These are phyloP conservation scores for Arthroderma uncinatum DNA, from an alignment of 2,329 filamentous ascomycete genomes.

Conservation along the genomic window DNA sequence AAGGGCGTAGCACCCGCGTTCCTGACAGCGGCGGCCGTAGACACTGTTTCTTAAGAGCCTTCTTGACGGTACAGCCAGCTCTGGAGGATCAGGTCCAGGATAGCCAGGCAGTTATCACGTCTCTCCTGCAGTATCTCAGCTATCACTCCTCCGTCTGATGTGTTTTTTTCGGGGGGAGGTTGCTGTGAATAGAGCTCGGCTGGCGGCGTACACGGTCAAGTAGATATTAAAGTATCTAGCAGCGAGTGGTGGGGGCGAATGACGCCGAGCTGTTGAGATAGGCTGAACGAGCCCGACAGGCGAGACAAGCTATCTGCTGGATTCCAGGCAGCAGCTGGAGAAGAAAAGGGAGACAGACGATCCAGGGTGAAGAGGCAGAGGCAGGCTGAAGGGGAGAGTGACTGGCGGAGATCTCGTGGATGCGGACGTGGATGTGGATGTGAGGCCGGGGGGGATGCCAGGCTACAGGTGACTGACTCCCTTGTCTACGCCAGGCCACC, in stretches of 20 bases:
- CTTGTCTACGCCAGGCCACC: neutral
- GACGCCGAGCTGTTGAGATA: neutral
- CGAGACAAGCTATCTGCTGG: neutral
- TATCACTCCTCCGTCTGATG: no score
- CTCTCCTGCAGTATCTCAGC: no score
- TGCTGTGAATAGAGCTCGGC: neutral
- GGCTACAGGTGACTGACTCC: neutral
- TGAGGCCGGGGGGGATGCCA: neutral
- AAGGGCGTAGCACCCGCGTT: neutral
- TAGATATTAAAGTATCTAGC: no score
- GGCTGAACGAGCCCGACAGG: neutral
- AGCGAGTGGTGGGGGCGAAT: neutral
- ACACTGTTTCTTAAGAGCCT: neutral
- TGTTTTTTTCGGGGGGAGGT: neutral
- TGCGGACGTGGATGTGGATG: neutral
- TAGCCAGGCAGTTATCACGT: neutral
- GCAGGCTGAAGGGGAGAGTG: neutral
- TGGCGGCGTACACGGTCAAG: no score
- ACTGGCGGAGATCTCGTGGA: slow-evolving; percentile 1
- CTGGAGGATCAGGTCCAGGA: neutral
- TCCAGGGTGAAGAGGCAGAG: neutral
- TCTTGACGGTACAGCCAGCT: neutral
- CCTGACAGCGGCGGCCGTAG: no score
- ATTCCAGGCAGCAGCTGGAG: neutral
- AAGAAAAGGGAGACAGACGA: neutral